Base-by-base conservation (phyloP, 768 basidiomycete species). In the Hygrophoropsis aurantiaca region DNA sequence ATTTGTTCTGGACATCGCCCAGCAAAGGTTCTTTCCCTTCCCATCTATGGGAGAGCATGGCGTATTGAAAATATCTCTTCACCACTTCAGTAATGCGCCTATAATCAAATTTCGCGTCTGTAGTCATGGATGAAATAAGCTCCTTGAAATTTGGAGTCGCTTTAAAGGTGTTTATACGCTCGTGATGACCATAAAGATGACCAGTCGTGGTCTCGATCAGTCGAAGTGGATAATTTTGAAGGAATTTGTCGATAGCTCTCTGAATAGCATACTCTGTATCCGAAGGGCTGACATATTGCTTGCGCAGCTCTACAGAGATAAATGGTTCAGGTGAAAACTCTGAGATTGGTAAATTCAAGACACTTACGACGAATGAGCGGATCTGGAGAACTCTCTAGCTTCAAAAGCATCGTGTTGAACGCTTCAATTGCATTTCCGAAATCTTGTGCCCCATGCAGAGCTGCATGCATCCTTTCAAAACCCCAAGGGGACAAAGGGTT, bases 401-500 rank as follows among this genome's bases (percentile, higher is more conserved):
- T 18, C 4, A 0, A 0, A 6, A 57, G n/a, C 40, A 59, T 35
- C 18, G 47, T 2, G 30, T 56, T 23, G 13, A 57, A 16, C 3
- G 58, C 49, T 34, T 51, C 36, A 3, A 55, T 58, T 7, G 58
- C 58, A 19, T 53, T 51, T 13, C 3, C 23, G 15, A 50, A 53
- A 33, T 11, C 10, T 9, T 37, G 25, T 4, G 5, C 9, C 3
- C 18, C 10, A 26, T 46, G 46, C 15, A 56, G 15, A 10, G 45
- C 58, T 8, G 2, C 27, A 19, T 59, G 49, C 21, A 13, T 53
- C 40, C 35, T 46, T 16, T 58, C 46, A 8, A 58, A 42, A 8
- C 57, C 57, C 53, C 53, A 47, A 3, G 53, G 57, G 2, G 57
- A 56, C 0, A 3, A 48, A 18, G 37, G 11, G 26, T 58, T 43